Base-by-base conservation (phyloP, 495 filamentous ascomycete species). In the Chaetomidium leptoderma region DNA sequence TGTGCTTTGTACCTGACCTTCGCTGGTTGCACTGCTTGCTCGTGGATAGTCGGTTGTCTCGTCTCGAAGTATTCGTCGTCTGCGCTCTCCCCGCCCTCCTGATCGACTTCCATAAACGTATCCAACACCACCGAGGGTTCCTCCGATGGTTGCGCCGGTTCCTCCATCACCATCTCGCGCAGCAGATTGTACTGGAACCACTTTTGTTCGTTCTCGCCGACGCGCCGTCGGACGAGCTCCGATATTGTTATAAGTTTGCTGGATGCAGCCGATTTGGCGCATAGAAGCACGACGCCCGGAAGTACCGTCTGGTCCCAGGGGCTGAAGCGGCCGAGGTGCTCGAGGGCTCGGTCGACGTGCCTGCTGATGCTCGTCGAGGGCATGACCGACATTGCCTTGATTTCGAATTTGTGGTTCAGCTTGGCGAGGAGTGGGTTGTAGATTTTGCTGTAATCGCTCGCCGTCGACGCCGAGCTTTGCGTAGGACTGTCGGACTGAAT, bases 151-250 rank as follows among this genome's bases (percentile, higher is more conserved):
- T 55, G 56, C 8, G 59, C 35, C 43, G 67, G n/a, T 17, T 64
- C 59, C 58, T 48, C 66, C 62, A 45, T 55, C 44, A 73, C 66
- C 26, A 69, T 51, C 51, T 73, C 61, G 48, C 72, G 70, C 27
- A 85, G 60, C 6, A 72, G 63, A 42, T 78, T 81, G 57, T 89
- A 89, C 66, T 89, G 83, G 62, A 72, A 88, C 79, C 81, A 86
- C 54, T 72, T 72, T 40, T 74, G 72, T 1, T 76, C 74, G 40
- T 67, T 66, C 49, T 79, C 73, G n/a, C 57, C 70, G 42, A 89
- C 72, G 27, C 82, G 75, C 21, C 83, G 72, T 61, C 86, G 86
- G 13, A 80, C 74, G 16, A 89, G 82, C 69, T 89, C 86, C 29
- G 78, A 75, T 23, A 89, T 76, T 14, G 79, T 83, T 56, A 88